These are phyloP conservation scores for sweet orange (Citrus sinensis) DNA, from an alignment of 345 rosid genomes.

Conservation along the genomic window DNA sequence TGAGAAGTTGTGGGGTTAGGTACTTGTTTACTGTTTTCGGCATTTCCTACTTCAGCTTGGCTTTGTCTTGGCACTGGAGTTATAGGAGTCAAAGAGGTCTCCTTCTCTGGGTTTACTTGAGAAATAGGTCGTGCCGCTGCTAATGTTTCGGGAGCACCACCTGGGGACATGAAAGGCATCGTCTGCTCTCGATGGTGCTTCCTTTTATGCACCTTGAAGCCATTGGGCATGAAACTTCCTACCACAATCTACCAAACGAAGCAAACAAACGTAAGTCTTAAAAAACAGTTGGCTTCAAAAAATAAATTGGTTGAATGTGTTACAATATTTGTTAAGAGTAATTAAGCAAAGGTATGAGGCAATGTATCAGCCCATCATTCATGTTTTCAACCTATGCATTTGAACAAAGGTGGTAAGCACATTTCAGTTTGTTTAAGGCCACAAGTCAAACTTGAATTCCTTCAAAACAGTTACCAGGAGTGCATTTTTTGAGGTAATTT, in stretches of 20 bases:
- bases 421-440: neutral
- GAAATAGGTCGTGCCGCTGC: constrained; percentile 29
- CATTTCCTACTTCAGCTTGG: constrained; percentile 16
- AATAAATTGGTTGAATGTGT: neutral
- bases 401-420: neutral
- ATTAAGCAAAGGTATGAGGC: neutral
- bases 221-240: constrained; percentile 56
- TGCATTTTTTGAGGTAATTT: neutral
- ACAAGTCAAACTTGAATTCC: neutral
- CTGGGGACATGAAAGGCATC: constrained; percentile 1
- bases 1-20: constrained; percentile 2
- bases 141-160: constrained; percentile 10
- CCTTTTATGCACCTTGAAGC: constrained; percentile 27
- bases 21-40: constrained; percentile 7
- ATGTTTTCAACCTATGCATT: neutral
- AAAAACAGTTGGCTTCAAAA: neutral
- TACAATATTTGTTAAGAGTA: neutral
- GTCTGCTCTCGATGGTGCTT: constrained; percentile 20
- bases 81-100: constrained; percentile 3
- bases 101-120: constrained; percentile 30
- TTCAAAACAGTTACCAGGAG: neutral
- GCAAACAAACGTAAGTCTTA: neutral
- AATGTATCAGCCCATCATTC: neutral
- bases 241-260: constrained; percentile 43
- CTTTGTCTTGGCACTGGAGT: constrained; percentile 12